Conservation (phyloP, 805 yeast genomes). For the Candida lessepsii region DNA sequence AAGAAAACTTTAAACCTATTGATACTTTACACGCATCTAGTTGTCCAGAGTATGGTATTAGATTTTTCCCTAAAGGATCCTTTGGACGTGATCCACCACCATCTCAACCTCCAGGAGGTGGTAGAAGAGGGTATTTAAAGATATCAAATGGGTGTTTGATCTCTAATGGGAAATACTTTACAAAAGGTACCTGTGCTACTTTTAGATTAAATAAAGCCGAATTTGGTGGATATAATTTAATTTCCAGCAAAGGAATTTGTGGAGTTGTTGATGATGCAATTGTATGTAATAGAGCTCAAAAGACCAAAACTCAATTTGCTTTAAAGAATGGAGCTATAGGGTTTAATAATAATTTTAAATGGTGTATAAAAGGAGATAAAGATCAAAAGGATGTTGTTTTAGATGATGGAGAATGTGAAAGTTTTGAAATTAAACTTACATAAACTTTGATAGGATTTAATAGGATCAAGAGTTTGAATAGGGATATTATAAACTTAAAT, state of each 20-base stretch:
- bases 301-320: slow-evolving; percentile 38
- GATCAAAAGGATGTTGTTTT: slow-evolving; percentile 16
- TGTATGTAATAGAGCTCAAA: slow-evolving; percentile 20
- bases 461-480: neutral
- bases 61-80: slow-evolving; percentile 62
- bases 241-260: slow-evolving; percentile 75
- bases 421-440: slow-evolving; percentile 8
- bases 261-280: slow-evolving; percentile 36
- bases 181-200: slow-evolving; percentile 82
- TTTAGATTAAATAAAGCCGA: slow-evolving; percentile 55
- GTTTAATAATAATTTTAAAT: slow-evolving; percentile 59
- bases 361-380: slow-evolving; percentile 49
- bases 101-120: slow-evolving; percentile 10
- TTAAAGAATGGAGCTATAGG: slow-evolving; percentile 45
- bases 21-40: slow-evolving; percentile 53
- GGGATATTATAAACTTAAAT: too few relatives aligned
- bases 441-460: too few relatives aligned
- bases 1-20: slow-evolving; percentile 59
- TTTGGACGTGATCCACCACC: slow-evolving; percentile 22
- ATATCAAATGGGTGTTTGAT: slow-evolving; percentile 66
- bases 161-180: slow-evolving; percentile 82
- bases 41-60: slow-evolving; percentile 63
- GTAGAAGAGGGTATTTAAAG: slow-evolving; percentile 12
- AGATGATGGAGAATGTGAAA: slow-evolving; percentile 22
- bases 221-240: slow-evolving; percentile 71